Evolutionary conservation across 169 alveolate species (phyloP), one percentile per base, ranked within the genome.

Genomic region (Cyclospora cayetanensis): DNA sequence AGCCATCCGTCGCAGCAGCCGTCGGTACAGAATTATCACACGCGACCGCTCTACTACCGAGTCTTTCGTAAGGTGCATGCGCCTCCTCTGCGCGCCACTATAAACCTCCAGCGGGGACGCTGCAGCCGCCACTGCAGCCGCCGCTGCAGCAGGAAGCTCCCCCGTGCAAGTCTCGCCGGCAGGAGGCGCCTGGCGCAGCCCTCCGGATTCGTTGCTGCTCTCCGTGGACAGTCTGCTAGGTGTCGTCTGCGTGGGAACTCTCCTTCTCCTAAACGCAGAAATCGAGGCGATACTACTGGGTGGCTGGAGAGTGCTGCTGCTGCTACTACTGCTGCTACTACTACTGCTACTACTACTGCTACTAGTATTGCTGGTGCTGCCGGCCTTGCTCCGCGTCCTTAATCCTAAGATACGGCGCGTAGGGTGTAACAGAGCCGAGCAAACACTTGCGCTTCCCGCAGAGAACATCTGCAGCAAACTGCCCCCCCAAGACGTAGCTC

Each of bases 1-100:
- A n/a, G 91, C 91, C 12, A 84, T 29, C 15, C 91, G 46, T 46
- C 91, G 91, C 79, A 66, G 79, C 34, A 66, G 31, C 27, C 43
- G 79, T 18, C 79, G n/a, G 18, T 66, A 66, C 4, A 66, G 79
- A 5, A 22, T 22, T 4, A 41, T 35, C 42, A 66, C 79, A 27
- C 35, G 42, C 0, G 79, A 66, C 20, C 79, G 4, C 41, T 66
- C 79, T 18, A 66, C 20, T 18, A 66, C 34, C 0, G 79, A 66
- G 20, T n/a, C n/a, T n/a, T n/a, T n/a, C n/a, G n/a, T n/a, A n/a
- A n/a, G n/a, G n/a, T n/a, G 70, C 70, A 12, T 50, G 60, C 60
- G 18, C 18, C 18, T 50, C 18, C 60, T 12, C 18, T 55, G 70
- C 60, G 60, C 15, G 60, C 60, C 15, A 15, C 60, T 46, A 15